Evolutionary conservation across 163 green algal genomes (phyloP).

Genomic region (Scenedesmus sp.): DNA sequence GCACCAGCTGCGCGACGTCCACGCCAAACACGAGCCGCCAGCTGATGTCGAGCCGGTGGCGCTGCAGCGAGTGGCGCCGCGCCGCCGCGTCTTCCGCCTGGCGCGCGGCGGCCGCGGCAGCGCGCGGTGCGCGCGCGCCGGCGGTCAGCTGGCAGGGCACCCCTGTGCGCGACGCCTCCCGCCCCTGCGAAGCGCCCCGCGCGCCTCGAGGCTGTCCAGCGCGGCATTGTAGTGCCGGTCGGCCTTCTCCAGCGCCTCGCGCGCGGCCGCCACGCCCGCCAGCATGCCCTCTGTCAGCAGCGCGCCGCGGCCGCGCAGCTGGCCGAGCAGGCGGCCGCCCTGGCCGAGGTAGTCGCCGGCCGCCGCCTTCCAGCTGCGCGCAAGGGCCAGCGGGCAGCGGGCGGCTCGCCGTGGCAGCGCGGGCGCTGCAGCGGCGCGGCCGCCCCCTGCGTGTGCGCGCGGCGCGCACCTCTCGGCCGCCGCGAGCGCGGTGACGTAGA

Average conservation of each 20-base stretch:
- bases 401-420: background rate
- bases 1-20: conserved; percentile 41
- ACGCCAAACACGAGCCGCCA: conserved; percentile 43
- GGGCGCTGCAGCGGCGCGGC: background rate
- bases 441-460: too few species aligned
- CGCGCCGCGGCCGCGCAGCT: conserved; percentile 20
- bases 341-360: conserved; percentile 11
- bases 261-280: conserved; percentile 8
- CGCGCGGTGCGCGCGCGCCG: too few species aligned
- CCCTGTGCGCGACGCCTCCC: too few species aligned
- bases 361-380: conserved; percentile 28
- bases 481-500: background rate
- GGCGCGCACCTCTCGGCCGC: conserved; percentile 12
- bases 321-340: conserved; percentile 14
- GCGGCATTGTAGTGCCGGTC: conserved; percentile 15
- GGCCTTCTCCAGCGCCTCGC: conserved; percentile 26
- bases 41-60: conserved; percentile 41
- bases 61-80: background rate
- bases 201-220: conserved; percentile 36
- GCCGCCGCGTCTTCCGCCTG: conserved; percentile 23
- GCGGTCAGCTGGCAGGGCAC: too few species aligned
- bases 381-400: background rate
- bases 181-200: too few species aligned
- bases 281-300: conserved; percentile 28
- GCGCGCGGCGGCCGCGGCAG: too few species aligned